These are phyloP conservation scores for Trichocomaceae sp. DNA, from an alignment of 2,329 filamentous ascomycete species.

Conservation along the genomic window DNA sequence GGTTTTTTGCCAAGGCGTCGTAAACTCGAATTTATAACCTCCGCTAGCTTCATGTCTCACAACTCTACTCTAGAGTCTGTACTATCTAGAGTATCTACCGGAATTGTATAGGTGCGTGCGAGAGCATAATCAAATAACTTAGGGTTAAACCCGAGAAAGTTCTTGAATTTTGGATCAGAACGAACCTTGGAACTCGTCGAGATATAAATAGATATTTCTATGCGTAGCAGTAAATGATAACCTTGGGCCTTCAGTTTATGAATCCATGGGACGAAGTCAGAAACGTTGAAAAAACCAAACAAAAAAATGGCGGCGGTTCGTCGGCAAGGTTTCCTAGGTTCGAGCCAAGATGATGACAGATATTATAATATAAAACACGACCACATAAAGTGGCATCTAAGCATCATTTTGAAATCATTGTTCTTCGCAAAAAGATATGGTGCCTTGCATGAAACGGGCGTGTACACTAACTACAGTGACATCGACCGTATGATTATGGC, in stretches of 20 bases:
- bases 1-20: slow-evolving; percentile 24
- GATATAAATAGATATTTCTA: background rate
- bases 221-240: background rate
- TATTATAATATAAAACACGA: background rate
- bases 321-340: background rate
- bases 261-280: background rate
- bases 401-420: background rate
- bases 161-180: background rate
- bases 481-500: background rate
- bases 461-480: background rate
- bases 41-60: too few species aligned
- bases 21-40: background rate
- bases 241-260: background rate
- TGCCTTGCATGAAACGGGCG: background rate
- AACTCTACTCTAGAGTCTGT: too few species aligned
- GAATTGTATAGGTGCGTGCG: too few species aligned
- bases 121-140: too few species aligned
- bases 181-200: background rate
- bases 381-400: background rate
- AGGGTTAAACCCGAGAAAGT: background rate
- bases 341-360: background rate
- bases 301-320: too few species aligned
- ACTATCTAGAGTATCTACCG: background rate
- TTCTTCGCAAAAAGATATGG: background rate
- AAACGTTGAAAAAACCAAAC: background rate